Base-by-base conservation (phyloP, 345 rosid genomes). In the Aurinia saxatilis region DNA sequence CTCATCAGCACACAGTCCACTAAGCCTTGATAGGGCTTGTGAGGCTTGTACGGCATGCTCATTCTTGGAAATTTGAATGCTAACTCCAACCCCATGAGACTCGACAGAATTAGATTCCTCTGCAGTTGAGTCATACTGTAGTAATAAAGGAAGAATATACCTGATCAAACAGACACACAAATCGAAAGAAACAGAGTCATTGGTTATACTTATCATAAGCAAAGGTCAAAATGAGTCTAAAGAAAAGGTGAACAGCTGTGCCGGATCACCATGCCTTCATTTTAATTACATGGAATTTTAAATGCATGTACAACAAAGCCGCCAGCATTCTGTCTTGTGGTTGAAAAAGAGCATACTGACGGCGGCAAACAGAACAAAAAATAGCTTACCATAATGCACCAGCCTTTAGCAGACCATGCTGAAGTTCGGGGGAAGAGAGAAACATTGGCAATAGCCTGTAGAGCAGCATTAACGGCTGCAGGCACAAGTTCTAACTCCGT, bases 101-200 rank as follows among this genome's bases (percentile, higher is more conserved):
- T 87, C 96, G 5, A 29, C 57, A 14, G 81, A 73, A 56, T 81
- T 88, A 48, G 95, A 80, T 72, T 87, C 97, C 74, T 86, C 92
- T 5, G 96, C 99, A 57, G 99, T 93, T 47, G 99, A 87, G 82
- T 93, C 99, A 77, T 82, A 93, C 77, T 93, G 99, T 54, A 93
- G 88, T 82, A 93, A 74, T 76, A 90, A 72, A 30, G 99, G 99
- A 60, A 93, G 67, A 41, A 93, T 96, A 75, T 78, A 90, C 99
- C 99, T 93, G 80, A 68, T 48, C 19, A 75, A 73, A 61, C 68
- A 64, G 62, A 71, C 12, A 25, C 46, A 60, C 2, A 44, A 60
- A 49, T 14, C 21, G n/a, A 36, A 65, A 12, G 63, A 53, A 39
- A 33, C 29, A 48, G 42, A 50, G 36, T 10, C 44, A 51, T 35